phyloP scores from a whole-genome alignment of 2,329 filamentous ascomycete species.

The Dactylellina drechsleri region DNA sequence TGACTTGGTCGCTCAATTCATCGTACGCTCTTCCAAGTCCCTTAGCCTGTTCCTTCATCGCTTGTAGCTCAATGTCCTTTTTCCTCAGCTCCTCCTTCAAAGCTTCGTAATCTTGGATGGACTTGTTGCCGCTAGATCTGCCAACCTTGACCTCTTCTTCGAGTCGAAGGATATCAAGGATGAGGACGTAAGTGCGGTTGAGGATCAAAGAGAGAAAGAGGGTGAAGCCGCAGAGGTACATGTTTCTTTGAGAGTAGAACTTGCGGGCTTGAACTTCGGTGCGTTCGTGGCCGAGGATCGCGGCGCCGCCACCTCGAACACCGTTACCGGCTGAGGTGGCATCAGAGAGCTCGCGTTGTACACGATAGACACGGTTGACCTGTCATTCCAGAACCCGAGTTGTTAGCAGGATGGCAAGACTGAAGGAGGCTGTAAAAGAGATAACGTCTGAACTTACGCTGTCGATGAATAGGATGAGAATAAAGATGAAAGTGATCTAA shows the following conservation, averaged over 20 bases:
- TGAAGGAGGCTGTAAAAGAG: neutral
- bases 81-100: constrained; percentile 73
- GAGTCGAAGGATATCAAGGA: constrained; percentile 87
- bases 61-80: constrained; percentile 85
- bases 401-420: neutral
- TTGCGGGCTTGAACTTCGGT: constrained; percentile 99
- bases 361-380: constrained; percentile 86
- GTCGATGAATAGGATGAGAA: constrained; percentile 96
- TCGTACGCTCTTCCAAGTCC: constrained; percentile 86
- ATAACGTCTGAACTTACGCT: constrained; percentile 74
- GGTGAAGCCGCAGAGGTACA: constrained; percentile 99
- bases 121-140: constrained; percentile 70
- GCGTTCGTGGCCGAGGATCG: constrained; percentile 87
- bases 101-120: constrained; percentile 68
- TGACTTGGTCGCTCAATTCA: constrained; percentile 78
- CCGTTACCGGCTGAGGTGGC: constrained; percentile 26
- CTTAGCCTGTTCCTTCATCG: constrained; percentile 90
- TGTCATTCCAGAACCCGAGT: neutral
- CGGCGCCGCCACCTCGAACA: constrained; percentile 64
- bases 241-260: constrained; percentile 99
- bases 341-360: constrained; percentile 84
- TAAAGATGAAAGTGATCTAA: constrained; percentile 97
- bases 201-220: constrained; percentile 98
- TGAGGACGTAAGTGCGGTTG: constrained; percentile 99
- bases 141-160: constrained; percentile 89